Evolutionary conservation across 2,329 filamentous ascomycete genomes (phyloP), one percentile per base, ranked within the genome.

Genomic region (Colletotrichum neosansevieriae): DNA sequence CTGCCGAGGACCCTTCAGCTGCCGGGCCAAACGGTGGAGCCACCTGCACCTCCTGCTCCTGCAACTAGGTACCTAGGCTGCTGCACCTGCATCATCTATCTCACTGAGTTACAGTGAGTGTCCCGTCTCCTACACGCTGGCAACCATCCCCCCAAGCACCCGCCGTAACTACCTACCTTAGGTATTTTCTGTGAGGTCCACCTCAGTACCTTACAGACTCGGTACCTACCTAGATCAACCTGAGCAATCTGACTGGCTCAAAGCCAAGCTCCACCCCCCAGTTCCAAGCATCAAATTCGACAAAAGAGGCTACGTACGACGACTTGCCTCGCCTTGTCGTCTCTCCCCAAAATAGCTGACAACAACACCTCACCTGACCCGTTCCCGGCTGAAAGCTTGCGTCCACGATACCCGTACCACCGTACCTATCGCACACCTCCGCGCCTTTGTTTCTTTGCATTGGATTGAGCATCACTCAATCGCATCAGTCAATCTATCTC

Each of bases 271-370:
- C 47, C 64, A 53, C 21, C 53, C 59, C 50, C 63, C 51, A 68
- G 34, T 63, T 66, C 66, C 67, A 61, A 69, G 67, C 67, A 63
- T 69, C 67, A 40, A 67, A 58, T 51, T 67, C 63, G 67, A 63
- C 29, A 47, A 62, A 69, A 69, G 58, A 69, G 67, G 67, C 67
- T 69, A 69, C 63, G 67, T 69, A 69, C 67, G 67, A 69, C 67
- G 53, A 42, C 49, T 57, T 29, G 29, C 56, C 45, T 69, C 53
- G 61, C 47, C 47, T 21, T 44, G 45, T 49, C 57, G 21, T 49
- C 42, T 65, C 42, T 58, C 64, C 65, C 60, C 60, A 50, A 51
- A 49, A 53, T 61, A 69, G 61, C 61, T 66, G 66, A 69, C 61
- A 69, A 60, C 61, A 65, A 59, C 51, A 59, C 49, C n/a, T 53